Conservation (phyloP, 768 basidiomycete species). For the Udeniomyces megalosporus region DNA sequence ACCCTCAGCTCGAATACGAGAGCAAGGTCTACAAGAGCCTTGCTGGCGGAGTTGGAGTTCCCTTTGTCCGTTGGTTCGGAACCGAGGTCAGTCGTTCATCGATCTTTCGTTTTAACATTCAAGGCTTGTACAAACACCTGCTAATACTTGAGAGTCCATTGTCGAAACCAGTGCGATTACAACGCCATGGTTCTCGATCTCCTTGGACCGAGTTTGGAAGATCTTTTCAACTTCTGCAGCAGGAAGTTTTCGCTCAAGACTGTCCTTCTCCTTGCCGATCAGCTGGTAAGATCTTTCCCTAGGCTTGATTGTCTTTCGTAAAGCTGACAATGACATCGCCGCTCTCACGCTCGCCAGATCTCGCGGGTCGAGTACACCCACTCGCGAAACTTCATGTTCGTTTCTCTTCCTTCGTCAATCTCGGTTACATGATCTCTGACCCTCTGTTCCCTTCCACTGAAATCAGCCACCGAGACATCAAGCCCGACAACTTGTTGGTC, state of each 20-base stretch:
- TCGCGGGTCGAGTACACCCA: conserved; percentile 95
- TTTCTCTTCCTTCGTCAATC: no score
- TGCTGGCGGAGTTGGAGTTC: conserved; percentile 74
- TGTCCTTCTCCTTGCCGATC: conserved; percentile 80
- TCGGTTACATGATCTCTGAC: no score
- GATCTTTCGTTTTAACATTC: no score
- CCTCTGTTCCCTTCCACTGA: no score
- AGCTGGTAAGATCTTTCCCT: conserved; percentile 48
- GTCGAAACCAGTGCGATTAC: conserved; percentile 97
- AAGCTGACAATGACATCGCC: not conserved
- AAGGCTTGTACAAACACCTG: not conserved
- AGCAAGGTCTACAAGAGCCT: conserved; percentile 82
- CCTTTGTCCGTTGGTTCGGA: conserved; percentile 84
- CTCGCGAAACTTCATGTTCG: conserved; percentile 80
- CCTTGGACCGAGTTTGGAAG: conserved; percentile 41
- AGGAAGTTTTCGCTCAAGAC: conserved; percentile 88
- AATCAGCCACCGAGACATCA: conserved; percentile 94
- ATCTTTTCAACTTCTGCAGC: conserved; percentile 35
- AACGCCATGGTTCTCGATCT: conserved; percentile 99
- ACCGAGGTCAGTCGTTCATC: conserved; percentile 39
- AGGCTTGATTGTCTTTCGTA: not conserved
- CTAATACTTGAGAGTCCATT: not conserved
- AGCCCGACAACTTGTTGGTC: conserved; percentile 74
- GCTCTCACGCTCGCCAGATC: conserved; percentile 40
- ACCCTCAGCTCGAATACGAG: conserved; percentile 90